These are phyloP conservation scores for Alternaria atra DNA, from an alignment of 2,329 filamentous ascomycete genomes.

Conservation along the genomic window DNA sequence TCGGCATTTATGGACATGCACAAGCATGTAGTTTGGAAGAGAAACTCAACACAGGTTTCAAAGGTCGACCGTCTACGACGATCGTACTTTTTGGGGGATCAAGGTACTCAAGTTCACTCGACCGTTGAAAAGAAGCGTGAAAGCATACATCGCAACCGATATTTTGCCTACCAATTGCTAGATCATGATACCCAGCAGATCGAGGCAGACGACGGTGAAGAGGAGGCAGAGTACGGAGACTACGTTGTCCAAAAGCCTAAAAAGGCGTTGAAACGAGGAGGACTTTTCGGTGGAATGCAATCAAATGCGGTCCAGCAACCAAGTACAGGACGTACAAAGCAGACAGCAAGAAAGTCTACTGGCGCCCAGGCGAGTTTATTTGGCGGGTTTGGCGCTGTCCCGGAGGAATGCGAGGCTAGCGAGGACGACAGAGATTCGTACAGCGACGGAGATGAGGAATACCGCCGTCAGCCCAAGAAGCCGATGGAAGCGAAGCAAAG, in stretches of 20 bases:
- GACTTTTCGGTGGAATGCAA: background rate
- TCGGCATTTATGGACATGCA: slow-evolving; percentile 30
- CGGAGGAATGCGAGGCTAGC: slow-evolving; percentile 7
- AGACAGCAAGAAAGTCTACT: slow-evolving; percentile 12
- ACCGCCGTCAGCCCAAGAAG: slow-evolving; percentile 24
- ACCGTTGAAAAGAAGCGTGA: slow-evolving; percentile 34
- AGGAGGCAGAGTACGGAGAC: slow-evolving; percentile 39
- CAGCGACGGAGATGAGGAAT: background rate
- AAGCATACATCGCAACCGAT: slow-evolving; percentile 27
- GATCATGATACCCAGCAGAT: slow-evolving; percentile 33
- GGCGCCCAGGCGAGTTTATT: background rate
- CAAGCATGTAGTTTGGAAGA: slow-evolving; percentile 31
- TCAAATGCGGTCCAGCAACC: background rate
- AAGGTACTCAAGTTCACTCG: background rate
- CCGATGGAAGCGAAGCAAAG: slow-evolving; percentile 44
- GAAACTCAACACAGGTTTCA: slow-evolving; percentile 22
- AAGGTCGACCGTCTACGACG: slow-evolving; percentile 35
- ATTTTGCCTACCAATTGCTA: slow-evolving; percentile 40
- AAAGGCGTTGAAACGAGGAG: background rate
- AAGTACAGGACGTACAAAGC: slow-evolving; percentile 2
- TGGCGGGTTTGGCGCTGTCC: background rate
- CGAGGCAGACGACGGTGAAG: slow-evolving; percentile 41
- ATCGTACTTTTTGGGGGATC: slow-evolving; percentile 35
- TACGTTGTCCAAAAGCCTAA: slow-evolving; percentile 11
- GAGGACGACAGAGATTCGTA: slow-evolving; percentile 4